Percentiles rank a stretch among this genome's conserved stretches.
These are phyloP conservation scores for Russula lepida DNA, from an alignment of 768 basidiomycete species.

Conservation along the genomic window DNA sequence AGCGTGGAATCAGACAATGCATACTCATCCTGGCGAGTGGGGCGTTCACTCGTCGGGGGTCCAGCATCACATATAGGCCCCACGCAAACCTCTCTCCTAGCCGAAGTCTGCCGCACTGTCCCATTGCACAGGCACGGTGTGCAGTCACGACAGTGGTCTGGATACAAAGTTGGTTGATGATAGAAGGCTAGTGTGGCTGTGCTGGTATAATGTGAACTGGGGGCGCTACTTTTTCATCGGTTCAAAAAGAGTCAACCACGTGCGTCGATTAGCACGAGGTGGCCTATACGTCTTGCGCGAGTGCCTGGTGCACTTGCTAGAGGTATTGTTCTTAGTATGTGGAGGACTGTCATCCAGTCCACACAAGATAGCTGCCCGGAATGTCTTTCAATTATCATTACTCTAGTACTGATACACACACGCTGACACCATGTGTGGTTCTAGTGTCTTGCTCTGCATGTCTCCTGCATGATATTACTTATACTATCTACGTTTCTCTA, in stretches of 20 bases:
- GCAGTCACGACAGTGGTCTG: neutral
- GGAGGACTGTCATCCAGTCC: neutral
- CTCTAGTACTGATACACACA: neutral
- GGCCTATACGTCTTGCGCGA: neutral
- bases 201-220: neutral
- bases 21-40: neutral
- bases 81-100: conserved; percentile 37
- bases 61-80: neutral
- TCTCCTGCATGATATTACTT: conserved; percentile 41
- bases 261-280: neutral
- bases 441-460: conserved; percentile 23
- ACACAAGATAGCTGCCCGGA: neutral
- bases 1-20: neutral
- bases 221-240: neutral
- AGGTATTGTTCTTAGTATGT: neutral
- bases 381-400: neutral
- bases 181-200: neutral
- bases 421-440: neutral
- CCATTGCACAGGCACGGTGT: neutral
- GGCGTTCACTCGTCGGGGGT: neutral
- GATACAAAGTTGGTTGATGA: neutral
- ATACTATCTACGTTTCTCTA: neutral
- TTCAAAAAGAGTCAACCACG: neutral
- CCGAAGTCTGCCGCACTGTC: conserved; percentile 12
- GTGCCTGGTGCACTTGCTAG: neutral